Evolutionary conservation across 805 yeast genomes (phyloP).

Genomic region (Candida schatavii): DNA sequence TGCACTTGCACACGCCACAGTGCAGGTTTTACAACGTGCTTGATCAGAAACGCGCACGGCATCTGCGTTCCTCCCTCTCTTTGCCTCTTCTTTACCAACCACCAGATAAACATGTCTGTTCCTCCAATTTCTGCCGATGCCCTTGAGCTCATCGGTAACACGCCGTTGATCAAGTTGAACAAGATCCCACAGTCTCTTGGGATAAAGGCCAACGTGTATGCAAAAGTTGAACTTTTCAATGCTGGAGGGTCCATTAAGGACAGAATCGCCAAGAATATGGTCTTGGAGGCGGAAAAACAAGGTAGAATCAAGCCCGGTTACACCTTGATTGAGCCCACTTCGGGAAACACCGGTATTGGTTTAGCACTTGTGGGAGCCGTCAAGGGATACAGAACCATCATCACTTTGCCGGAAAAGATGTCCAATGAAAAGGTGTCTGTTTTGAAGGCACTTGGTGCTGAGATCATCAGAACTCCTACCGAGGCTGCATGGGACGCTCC

Average conservation of each 20-base stretch:
- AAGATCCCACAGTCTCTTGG: conserved; percentile 75
- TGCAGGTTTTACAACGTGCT: not conserved
- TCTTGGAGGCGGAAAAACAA: conserved; percentile 74
- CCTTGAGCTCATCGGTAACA: conserved; percentile 79
- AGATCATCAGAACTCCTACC: conserved; percentile 85
- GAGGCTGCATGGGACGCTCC: conserved; percentile 94
- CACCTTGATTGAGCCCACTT: conserved; percentile 84
- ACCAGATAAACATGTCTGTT: conserved; percentile 13
- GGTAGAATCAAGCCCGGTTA: conserved; percentile 83
- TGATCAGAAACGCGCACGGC: not conserved
- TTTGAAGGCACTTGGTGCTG: conserved; percentile 85
- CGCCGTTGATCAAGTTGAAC: conserved; percentile 74
- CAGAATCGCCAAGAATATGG: conserved; percentile 84
- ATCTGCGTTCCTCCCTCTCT: not conserved
- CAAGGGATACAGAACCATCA: conserved; percentile 80
- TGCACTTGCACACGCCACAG: conserved; percentile 1
- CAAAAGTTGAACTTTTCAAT: conserved; percentile 79
- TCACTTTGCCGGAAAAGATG: conserved; percentile 89
- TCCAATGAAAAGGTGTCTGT: conserved; percentile 87
- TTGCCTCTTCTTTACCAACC: not conserved
- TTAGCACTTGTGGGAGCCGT: conserved; percentile 85
- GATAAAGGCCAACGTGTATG: conserved; percentile 66
- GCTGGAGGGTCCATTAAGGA: conserved; percentile 92
- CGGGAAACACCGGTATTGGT: conserved; percentile 92
- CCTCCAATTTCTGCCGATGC: conserved; percentile 51